Conservation (phyloP, 2,329 filamentous ascomycete species). For the Aspergillus fijiensis region DNA sequence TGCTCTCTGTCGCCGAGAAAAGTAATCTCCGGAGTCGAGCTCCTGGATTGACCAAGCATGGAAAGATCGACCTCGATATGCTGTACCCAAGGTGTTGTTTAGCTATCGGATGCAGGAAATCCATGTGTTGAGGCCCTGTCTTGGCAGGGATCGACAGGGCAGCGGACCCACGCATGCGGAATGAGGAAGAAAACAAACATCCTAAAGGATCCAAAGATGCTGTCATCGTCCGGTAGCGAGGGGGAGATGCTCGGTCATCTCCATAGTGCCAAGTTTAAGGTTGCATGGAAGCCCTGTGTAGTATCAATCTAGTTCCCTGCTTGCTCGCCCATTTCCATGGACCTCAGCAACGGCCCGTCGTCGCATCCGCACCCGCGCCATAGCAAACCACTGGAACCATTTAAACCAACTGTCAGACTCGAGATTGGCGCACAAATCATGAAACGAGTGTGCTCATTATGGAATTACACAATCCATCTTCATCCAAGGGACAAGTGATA, state of each 20-base stretch:
- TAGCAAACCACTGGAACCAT: no score
- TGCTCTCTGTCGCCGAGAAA: background rate
- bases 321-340: background rate
- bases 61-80: background rate
- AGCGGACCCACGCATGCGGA: background rate
- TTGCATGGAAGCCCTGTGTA: background rate
- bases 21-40: background rate
- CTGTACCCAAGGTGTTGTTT: background rate
- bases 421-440: background rate
- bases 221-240: background rate
- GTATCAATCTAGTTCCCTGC: background rate
- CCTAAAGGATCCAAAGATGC: background rate
- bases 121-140: background rate
- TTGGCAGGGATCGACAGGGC: background rate
- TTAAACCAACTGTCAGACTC: background rate
- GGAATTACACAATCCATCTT: no score
- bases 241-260: background rate
- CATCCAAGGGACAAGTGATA: background rate
- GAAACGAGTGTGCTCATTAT: background rate
- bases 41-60: background rate
- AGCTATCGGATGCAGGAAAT: background rate
- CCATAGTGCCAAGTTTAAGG: background rate
- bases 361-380: background rate
- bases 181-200: background rate
- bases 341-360: background rate